Base-by-base conservation (phyloP, 2,329 filamentous ascomycete genomes). In the Diaporthe vaccinii region DNA sequence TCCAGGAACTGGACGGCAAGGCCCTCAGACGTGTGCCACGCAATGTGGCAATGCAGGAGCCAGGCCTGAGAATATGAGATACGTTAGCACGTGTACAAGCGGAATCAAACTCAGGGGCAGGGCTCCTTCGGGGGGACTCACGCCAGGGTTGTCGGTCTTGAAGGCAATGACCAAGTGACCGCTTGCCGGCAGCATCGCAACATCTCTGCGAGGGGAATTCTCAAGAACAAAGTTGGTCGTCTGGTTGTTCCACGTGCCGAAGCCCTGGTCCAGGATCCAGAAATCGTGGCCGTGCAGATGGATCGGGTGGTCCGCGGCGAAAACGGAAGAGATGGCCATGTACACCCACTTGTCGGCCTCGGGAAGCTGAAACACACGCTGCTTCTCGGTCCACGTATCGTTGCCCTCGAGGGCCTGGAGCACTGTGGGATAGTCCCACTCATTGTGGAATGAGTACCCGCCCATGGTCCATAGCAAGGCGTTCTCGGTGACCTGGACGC, bases 401-500 rank as follows among this genome's bases (percentile, higher is more conserved):
- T 77, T 76, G 25, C 76, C 75, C 39, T 82, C 73, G 2, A 80
- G 72, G 6, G 84, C 77, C 71, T 83, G 79, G 8, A 77, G 76
- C 4, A 86, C 80, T 0, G 87, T 89, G 7, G 89, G 88, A 62
- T 87, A 80, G 17, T 79, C 79, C 83, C 87, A 89, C 74, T 89
- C 83, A 7, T 89, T 82, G 10, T 83, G 68, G 80, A 89, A 84
- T 9, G 85, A 85, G 22, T 83, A 87, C 51, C 81, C 83, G 79
- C 88, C 88, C 74, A 89, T 79, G n/a, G 83, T 85, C 87, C 87
- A 89, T 53, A 83, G 83, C 80, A 88, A 86, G 76, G 85, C 81
- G 28, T 82, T 79, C 12, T 79, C 79, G 12, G 79, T 75, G 57
- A 65, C 61, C 80, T 80, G n/a, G 68, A 71, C 28, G 76, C 75